Percentiles rank a stretch among this genome's conserved stretches.
phyloP scores from a whole-genome alignment of 1,284 basidiomycete species.

The Trichosporon sp. region DNA sequence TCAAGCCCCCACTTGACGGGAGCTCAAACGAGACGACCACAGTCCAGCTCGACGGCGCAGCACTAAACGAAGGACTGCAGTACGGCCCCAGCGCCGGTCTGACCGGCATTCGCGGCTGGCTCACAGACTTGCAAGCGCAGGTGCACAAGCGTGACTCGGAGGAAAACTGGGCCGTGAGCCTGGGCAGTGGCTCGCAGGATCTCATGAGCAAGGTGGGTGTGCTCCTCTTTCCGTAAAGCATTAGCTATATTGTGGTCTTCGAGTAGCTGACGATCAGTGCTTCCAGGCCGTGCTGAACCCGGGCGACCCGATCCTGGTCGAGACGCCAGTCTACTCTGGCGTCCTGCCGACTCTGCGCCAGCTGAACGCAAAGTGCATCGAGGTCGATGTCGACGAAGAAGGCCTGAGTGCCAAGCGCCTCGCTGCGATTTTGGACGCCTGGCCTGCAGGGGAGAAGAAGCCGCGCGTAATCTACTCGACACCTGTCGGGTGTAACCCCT shows the following conservation, averaged over 20 bases:
- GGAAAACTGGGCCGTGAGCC: constrained; percentile 63
- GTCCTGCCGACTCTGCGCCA: constrained; percentile 39
- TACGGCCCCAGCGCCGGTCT: constrained; percentile 73
- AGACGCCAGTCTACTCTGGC: constrained; percentile 74
- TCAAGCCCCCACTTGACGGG: constrained; percentile 52
- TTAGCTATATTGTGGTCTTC: not conserved
- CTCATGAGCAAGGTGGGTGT: constrained; percentile 68
- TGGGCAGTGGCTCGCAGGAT: constrained; percentile 84
- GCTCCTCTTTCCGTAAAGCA: too few relatives aligned
- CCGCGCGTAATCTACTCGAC: constrained; percentile 70
- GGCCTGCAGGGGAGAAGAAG: constrained; percentile 65
- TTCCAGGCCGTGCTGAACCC: constrained; percentile 62
- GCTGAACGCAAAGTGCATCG: constrained; percentile 56
- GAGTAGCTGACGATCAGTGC: constrained; percentile 37
- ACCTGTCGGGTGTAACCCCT: constrained; percentile 69
- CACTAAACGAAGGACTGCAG: constrained; percentile 63
- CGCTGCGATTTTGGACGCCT: constrained; percentile 63
- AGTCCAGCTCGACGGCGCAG: constrained; percentile 54
- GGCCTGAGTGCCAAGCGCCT: constrained; percentile 66
- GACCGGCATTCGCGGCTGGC: constrained; percentile 59
- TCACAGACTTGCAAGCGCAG: constrained; percentile 60
- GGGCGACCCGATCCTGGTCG: constrained; percentile 76
- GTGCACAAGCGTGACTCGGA: constrained; percentile 55
- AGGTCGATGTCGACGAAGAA: constrained; percentile 70
- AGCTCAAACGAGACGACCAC: constrained; percentile 39